Evolutionary conservation across 768 basidiomycete species (phyloP).

Genomic region (Boletus sp.): DNA sequence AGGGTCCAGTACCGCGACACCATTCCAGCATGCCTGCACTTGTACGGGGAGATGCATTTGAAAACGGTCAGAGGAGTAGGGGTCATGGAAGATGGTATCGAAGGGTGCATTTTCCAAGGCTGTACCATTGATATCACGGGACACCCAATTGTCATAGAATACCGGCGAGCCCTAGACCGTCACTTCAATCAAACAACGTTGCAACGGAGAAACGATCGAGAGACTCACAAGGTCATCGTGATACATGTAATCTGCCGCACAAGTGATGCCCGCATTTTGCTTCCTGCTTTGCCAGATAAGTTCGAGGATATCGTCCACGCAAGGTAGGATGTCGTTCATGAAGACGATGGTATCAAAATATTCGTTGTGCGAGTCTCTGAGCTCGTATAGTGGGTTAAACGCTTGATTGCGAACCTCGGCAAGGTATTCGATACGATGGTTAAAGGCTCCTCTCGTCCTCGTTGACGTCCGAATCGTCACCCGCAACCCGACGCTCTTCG

Average conservation of each 20-base stretch:
- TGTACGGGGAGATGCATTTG: conserved; percentile 91
- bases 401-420: conserved; percentile 99
- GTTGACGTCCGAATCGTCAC: conserved; percentile 91
- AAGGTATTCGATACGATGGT: conserved; percentile 99
- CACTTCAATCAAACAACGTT: neutral
- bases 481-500: conserved; percentile 85
- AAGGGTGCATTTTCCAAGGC: conserved; percentile 98
- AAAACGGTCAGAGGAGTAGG: conserved; percentile 74
- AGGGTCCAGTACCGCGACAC: conserved; percentile 92
- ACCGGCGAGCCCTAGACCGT: conserved; percentile 68
- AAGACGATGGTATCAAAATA: conserved; percentile 96
- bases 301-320: conserved; percentile 96
- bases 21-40: conserved; percentile 99
- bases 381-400: conserved; percentile 91
- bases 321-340: conserved; percentile 99
- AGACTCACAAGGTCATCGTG: conserved; percentile 83
- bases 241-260: conserved; percentile 99
- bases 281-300: conserved; percentile 91
- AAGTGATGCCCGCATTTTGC: conserved; percentile 98
- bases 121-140: conserved; percentile 97
- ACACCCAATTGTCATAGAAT: conserved; percentile 99
- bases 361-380: conserved; percentile 88
- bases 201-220: neutral
- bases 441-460: conserved; percentile 93
- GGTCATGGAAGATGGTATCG: conserved; percentile 89